Evolutionary conservation across 2,329 filamentous ascomycete species (phyloP).

Genomic region (Stagonosporopsis rhizophila): DNA sequence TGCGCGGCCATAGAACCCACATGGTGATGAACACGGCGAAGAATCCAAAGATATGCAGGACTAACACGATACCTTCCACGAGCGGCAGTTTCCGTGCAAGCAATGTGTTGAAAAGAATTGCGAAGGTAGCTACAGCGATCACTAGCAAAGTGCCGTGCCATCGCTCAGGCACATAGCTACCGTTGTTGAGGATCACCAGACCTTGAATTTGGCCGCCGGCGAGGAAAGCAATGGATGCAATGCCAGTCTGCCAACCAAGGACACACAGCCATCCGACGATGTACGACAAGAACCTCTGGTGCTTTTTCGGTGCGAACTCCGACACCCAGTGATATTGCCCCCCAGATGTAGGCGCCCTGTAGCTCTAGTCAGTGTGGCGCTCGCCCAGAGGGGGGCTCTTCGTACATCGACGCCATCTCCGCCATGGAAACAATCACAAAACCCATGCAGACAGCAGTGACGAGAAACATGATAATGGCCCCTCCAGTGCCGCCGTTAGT

Average conservation of each 20-base stretch:
- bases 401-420: conserved; percentile 48
- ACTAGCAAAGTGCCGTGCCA: conserved; percentile 59
- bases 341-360: conserved; percentile 41
- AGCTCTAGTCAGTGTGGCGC: background rate
- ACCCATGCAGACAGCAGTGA: conserved; percentile 40
- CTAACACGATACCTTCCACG: conserved; percentile 27
- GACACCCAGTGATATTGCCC: conserved; percentile 44
- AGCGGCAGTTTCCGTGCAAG: conserved; percentile 3
- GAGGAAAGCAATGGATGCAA: conserved; percentile 53
- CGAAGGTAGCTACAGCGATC: conserved; percentile 43
- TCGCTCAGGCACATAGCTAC: conserved; percentile 46
- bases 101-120: conserved; percentile 42
- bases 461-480: background rate
- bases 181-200: conserved; percentile 46
- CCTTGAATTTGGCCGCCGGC: conserved; percentile 52
- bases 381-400: background rate
- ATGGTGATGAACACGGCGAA: conserved; percentile 55
- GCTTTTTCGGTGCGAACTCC: conserved; percentile 48
- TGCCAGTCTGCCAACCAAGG: conserved; percentile 56
- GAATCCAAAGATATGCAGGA: conserved; percentile 58
- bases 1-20: conserved; percentile 39
- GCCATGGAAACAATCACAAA: conserved; percentile 41
- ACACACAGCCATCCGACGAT: conserved; percentile 54
- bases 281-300: conserved; percentile 52
- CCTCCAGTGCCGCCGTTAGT: conserved; percentile 36